Percentiles rank a stretch among this genome's conserved stretches.
Conservation (phyloP, 768 basidiomycete genomes). For the Xerocomellus dryophilus region DNA sequence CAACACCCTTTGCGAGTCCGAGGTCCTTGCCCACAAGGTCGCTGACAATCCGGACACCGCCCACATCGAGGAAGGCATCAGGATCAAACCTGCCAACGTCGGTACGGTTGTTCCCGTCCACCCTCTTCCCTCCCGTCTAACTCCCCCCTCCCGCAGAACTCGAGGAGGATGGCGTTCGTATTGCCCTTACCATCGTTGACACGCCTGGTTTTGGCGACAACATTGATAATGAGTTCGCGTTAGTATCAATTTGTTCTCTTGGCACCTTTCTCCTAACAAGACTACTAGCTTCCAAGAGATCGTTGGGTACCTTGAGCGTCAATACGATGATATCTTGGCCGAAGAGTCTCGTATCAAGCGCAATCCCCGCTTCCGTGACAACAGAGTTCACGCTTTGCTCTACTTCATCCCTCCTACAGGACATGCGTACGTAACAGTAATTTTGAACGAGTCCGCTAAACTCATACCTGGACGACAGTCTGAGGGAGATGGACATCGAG, state of each 20-base stretch:
- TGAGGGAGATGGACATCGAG: conserved; percentile 99
- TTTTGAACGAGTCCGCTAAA: background rate
- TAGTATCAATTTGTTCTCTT: conserved; percentile 35
- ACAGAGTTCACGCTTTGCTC: conserved; percentile 91
- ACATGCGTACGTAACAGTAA: conserved; percentile 66
- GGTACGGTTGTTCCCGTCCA: conserved; percentile 43
- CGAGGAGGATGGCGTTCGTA: conserved; percentile 97
- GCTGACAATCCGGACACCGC: conserved; percentile 83
- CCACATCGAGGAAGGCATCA: conserved; percentile 90
- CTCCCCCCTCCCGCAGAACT: conserved; percentile 57
- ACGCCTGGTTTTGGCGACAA: conserved; percentile 99
- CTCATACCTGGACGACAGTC: conserved; percentile 37
- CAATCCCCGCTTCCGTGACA: conserved; percentile 98
- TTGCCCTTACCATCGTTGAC: conserved; percentile 96
- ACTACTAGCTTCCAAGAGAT: conserved; percentile 88
- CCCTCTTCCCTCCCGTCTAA: background rate
- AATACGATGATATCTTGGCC: conserved; percentile 98
- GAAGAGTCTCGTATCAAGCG: conserved; percentile 99
- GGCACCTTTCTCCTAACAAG: conserved; percentile 6
- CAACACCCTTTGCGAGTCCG: conserved; percentile 97
- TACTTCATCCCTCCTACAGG: conserved; percentile 99
- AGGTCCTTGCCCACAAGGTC: conserved; percentile 85
- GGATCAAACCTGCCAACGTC: conserved; percentile 92
- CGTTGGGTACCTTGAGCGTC: conserved; percentile 92
- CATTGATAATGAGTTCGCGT: conserved; percentile 99